Evolutionary conservation across 163 green algal genomes (phyloP).

Genomic region (Coccomyxa subellipsoidea): DNA sequence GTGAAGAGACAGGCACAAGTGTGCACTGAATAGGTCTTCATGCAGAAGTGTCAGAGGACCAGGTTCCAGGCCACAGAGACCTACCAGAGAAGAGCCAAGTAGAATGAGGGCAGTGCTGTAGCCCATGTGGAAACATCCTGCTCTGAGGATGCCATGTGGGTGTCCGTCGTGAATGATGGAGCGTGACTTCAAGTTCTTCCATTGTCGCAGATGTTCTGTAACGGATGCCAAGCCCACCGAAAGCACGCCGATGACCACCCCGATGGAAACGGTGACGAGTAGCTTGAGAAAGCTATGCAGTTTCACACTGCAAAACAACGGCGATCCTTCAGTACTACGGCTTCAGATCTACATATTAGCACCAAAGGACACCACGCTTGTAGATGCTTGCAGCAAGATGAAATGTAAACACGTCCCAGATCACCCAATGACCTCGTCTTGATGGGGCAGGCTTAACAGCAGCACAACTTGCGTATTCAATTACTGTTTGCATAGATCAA

Average conservation of each 20-base stretch:
- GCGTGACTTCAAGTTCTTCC: background rate
- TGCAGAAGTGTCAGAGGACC: background rate
- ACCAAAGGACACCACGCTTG: too few species aligned
- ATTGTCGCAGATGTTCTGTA: background rate
- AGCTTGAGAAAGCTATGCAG: slow-evolving; percentile 4
- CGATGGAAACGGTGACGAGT: background rate
- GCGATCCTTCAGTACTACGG: too few species aligned
- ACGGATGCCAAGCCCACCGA: background rate
- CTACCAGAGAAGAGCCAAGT: background rate
- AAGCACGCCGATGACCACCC: background rate
- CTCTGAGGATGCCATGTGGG: slow-evolving; percentile 8
- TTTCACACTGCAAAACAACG: slow-evolving; percentile 1
- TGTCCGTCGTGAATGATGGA: slow-evolving; percentile 1
- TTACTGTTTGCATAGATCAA: too few species aligned
- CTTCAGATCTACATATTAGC: too few species aligned
- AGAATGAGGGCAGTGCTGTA: slow-evolving; percentile 1
- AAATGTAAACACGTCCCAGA: too few species aligned
- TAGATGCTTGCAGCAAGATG: too few species aligned
- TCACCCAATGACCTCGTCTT: too few species aligned
- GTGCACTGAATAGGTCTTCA: background rate
- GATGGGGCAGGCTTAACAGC: too few species aligned
- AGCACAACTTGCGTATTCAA: too few species aligned
- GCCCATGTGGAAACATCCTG: background rate
- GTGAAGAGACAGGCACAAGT: background rate
- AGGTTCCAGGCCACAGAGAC: background rate